These are phyloP conservation scores for Mytilinidion resinicola DNA, from an alignment of 495 filamentous ascomycete genomes.

Conservation along the genomic window DNA sequence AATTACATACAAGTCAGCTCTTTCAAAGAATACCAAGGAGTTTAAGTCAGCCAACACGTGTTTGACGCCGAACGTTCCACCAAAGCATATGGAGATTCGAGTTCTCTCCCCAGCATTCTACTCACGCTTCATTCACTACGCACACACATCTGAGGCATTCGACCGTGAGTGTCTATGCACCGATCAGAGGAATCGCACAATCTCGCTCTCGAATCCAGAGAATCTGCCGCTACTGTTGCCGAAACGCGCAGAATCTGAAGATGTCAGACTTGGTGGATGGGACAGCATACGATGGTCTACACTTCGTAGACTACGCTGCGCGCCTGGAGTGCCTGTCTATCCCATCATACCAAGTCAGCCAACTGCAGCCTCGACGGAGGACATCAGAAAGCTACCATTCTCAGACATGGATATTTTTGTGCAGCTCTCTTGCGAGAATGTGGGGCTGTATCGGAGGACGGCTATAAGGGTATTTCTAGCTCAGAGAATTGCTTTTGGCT, in stretches of 20 bases:
- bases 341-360: slow-evolving; percentile 3
- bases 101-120: slow-evolving; percentile 57
- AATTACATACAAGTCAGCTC: slow-evolving; percentile 46
- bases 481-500: slow-evolving; percentile 27
- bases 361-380: not conserved
- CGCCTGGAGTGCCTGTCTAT: slow-evolving; percentile 27
- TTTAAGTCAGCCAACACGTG: not conserved
- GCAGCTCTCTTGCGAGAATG: not conserved
- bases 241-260: not conserved
- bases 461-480: slow-evolving; percentile 31
- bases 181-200: slow-evolving; percentile 43
- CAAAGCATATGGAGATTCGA: slow-evolving; percentile 42
- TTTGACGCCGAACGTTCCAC: not conserved
- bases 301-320: slow-evolving; percentile 28
- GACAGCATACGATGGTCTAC: slow-evolving; percentile 28
- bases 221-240: slow-evolving; percentile 34
- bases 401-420: slow-evolving; percentile 30
- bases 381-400: slow-evolving; percentile 21
- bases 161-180: slow-evolving; percentile 40
- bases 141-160: slow-evolving; percentile 46
- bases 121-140: slow-evolving; percentile 49
- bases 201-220: slow-evolving; percentile 45
- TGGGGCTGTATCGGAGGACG: slow-evolving; percentile 22
- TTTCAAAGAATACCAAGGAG: slow-evolving; percentile 27
- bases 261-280: not conserved